Conservation (phyloP, 768 basidiomycete species). For the Hortiboletus campestris region DNA sequence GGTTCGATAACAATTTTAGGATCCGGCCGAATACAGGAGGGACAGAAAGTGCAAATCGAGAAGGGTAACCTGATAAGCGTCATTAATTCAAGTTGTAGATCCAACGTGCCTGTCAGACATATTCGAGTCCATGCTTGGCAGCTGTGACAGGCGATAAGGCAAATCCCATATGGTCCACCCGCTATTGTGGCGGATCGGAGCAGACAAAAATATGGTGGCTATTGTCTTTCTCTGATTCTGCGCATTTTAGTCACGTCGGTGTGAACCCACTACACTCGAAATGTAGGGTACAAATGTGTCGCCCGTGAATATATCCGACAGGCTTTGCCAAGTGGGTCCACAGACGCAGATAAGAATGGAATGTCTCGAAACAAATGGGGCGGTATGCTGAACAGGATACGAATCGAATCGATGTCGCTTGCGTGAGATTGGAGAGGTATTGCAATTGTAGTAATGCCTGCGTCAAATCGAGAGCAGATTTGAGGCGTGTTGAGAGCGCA, state of each 20-base stretch:
- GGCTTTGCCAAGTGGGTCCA: not conserved
- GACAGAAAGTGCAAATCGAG: not conserved
- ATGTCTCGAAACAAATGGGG: not conserved
- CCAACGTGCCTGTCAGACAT: not conserved
- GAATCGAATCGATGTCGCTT: too few species aligned
- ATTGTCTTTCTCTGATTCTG: not conserved
- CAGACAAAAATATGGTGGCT: not conserved
- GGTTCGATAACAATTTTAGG: not conserved
- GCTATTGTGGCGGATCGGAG: too few species aligned
- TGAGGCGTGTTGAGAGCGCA: not conserved
- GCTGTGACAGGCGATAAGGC: too few species aligned
- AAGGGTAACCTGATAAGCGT: not conserved
- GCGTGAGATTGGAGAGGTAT: too few species aligned
- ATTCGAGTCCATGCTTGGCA: too few species aligned
- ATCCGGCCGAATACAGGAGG: not conserved
- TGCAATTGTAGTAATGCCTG: too few species aligned
- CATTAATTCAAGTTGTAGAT: not conserved
- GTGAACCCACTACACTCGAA: not conserved
- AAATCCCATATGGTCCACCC: too few species aligned
- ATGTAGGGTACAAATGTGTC: slow-evolving; percentile 3
- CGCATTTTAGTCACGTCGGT: not conserved
- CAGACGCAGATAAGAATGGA: not conserved
- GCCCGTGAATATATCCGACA: not conserved
- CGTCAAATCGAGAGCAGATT: too few species aligned
- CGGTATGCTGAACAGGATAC: too few species aligned